Evolutionary conservation across 2,329 filamentous ascomycete species (phyloP).

Genomic region (Trichoderma pleuroti): DNA sequence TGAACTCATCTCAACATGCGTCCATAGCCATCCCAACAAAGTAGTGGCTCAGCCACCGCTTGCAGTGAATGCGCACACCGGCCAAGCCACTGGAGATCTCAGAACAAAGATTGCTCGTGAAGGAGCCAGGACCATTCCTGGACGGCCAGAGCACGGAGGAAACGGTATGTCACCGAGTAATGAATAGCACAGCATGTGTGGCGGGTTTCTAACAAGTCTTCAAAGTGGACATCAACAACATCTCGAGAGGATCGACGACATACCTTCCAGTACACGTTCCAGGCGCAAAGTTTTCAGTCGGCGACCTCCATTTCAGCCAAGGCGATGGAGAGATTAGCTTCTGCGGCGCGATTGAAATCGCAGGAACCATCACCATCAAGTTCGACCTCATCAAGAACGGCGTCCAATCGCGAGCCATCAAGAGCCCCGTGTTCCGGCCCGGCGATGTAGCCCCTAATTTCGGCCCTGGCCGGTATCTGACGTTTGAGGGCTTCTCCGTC

Average conservation of each 20-base stretch:
- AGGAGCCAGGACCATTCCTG: constrained; percentile 80
- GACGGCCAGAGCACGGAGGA: constrained; percentile 80
- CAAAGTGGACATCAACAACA: constrained; percentile 80
- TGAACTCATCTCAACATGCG: constrained; percentile 65
- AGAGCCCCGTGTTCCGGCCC: constrained; percentile 79
- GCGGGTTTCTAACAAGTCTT: not conserved
- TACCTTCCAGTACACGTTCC: constrained; percentile 83
- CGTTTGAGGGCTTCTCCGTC: constrained; percentile 73
- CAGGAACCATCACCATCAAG: constrained; percentile 84
- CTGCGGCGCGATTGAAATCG: constrained; percentile 91
- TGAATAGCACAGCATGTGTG: not conserved
- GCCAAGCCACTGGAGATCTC: constrained; percentile 54
- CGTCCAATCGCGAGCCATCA: constrained; percentile 69
- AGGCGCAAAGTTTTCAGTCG: constrained; percentile 86
- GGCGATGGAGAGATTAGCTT: constrained; percentile 91
- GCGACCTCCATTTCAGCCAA: constrained; percentile 78
- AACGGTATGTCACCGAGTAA: constrained; percentile 43
- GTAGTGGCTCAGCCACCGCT: constrained; percentile 75
- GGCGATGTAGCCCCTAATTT: constrained; percentile 88
- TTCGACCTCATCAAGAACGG: constrained; percentile 84
- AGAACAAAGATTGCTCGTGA: constrained; percentile 68
- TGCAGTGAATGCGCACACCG: constrained; percentile 68
- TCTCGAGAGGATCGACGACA: constrained; percentile 74
- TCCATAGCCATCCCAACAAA: constrained; percentile 57
- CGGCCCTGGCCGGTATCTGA: constrained; percentile 61